Evolutionary conservation across 768 basidiomycete species (phyloP).

Genomic region (Lentinula aciculospora): DNA sequence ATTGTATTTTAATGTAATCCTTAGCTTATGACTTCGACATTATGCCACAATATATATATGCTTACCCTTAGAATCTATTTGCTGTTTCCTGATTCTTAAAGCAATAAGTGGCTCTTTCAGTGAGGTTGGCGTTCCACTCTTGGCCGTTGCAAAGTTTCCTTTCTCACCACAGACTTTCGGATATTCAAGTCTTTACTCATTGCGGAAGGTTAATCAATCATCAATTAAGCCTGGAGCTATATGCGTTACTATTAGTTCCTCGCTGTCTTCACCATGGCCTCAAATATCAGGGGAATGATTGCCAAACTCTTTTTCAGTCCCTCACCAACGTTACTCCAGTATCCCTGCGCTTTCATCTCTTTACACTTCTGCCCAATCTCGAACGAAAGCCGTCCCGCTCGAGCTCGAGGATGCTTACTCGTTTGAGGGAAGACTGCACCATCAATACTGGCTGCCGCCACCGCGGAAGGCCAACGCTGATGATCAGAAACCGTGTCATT

Average conservation of each 20-base stretch:
- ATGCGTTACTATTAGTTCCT: background rate
- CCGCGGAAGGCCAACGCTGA: background rate
- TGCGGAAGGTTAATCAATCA: no score
- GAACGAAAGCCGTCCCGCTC: background rate
- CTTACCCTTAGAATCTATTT: no score
- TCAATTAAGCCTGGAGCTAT: background rate
- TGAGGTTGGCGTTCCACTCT: no score
- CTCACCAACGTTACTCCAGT: background rate
- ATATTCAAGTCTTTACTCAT: no score
- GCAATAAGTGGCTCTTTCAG: no score
- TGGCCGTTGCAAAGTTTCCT: no score
- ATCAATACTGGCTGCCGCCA: background rate
- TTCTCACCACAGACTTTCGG: no score
- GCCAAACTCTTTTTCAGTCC: background rate
- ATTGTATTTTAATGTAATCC: background rate
- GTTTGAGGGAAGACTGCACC: background rate
- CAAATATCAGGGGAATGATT: background rate
- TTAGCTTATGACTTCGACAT: background rate
- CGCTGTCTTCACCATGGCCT: constrained; percentile 3
- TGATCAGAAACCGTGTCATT: background rate
- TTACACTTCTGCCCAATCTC: background rate
- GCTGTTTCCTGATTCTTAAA: no score
- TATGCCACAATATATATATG: no score
- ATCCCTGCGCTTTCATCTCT: background rate
- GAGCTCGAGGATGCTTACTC: background rate